Evolutionary conservation across 202 grass and related monocot genomes (phyloP).

Genomic region (Carex sylvatica): DNA sequence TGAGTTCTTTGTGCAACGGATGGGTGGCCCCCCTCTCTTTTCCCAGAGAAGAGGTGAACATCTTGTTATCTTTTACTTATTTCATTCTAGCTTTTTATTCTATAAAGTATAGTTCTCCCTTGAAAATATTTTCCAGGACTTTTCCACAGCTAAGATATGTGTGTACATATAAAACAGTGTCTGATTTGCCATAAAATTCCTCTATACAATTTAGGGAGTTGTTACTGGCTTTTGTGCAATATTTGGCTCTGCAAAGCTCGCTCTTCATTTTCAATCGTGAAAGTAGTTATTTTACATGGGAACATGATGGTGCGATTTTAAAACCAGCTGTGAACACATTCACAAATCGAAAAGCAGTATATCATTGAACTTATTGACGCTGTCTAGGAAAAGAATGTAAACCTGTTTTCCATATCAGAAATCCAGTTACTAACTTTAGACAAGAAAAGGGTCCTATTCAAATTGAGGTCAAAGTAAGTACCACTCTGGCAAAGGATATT

Average conservation of each 20-base stretch:
- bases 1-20: conserved; percentile 89
- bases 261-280: background rate
- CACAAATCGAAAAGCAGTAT: background rate
- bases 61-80: background rate
- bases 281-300: background rate
- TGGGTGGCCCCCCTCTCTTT: conserved; percentile 87
- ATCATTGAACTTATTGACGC: background rate
- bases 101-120: background rate
- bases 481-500: background rate
- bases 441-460: background rate
- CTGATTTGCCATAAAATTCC: background rate
- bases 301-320: background rate
- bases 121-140: background rate
- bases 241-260: background rate
- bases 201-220: background rate
- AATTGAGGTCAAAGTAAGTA: background rate
- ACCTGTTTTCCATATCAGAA: background rate
- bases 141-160: background rate
- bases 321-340: background rate
- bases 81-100: background rate
- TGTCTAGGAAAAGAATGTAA: background rate
- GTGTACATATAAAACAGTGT: background rate
- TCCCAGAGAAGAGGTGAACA: conserved; percentile 72
- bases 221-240: background rate
- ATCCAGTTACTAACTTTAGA: background rate